These are phyloP conservation scores for Gymnopilus junonius DNA, from an alignment of 768 basidiomycete genomes.

Conservation along the genomic window DNA sequence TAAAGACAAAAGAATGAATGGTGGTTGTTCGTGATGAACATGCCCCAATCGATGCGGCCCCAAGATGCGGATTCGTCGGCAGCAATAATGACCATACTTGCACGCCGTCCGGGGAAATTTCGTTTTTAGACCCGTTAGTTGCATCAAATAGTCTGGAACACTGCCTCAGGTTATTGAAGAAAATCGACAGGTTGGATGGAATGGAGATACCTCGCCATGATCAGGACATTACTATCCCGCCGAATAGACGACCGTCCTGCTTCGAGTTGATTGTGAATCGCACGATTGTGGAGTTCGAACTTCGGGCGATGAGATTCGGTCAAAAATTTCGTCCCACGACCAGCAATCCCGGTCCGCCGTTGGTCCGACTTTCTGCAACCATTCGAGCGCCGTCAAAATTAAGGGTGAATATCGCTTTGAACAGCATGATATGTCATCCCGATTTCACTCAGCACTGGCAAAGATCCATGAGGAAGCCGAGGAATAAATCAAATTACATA, in stretches of 20 bases:
- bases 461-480: too few species aligned
- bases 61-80: neutral
- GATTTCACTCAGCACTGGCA: too few species aligned
- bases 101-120: neutral
- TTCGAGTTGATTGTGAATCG: neutral
- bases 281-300: neutral
- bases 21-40: slow-evolving; percentile 1
- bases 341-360: too few species aligned
- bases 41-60: neutral
- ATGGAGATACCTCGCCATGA: too few species aligned
- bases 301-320: neutral
- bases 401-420: too few species aligned
- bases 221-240: too few species aligned
- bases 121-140: neutral
- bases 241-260: neutral
- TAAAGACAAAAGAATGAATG: neutral
- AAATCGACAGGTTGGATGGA: neutral
- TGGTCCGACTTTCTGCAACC: too few species aligned
- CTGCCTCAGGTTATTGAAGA: neutral
- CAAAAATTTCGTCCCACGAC: neutral
- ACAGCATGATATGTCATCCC: too few species aligned
- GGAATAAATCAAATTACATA: too few species aligned
- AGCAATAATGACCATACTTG: slow-evolving; percentile 1
- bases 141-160: neutral
- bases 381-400: too few species aligned